These are phyloP conservation scores for Cadophora sp. DNA, from an alignment of 2,329 filamentous ascomycete genomes.

Conservation along the genomic window DNA sequence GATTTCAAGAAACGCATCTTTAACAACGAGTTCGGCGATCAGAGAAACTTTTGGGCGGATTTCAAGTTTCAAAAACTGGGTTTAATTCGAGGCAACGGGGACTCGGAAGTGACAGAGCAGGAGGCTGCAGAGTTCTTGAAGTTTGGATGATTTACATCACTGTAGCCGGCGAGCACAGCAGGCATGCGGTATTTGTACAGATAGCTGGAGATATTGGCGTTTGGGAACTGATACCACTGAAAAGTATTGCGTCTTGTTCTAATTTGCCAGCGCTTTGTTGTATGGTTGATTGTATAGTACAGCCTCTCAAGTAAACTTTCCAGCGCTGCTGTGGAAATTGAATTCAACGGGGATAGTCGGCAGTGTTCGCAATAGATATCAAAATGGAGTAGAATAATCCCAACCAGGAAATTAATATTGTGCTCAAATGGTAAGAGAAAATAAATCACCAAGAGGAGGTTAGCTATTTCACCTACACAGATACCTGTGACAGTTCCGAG, in stretches of 20 bases:
- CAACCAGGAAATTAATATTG: too few species aligned
- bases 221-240: slow-evolving; percentile 3
- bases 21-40: slow-evolving; percentile 69
- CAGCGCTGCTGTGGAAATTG: too few species aligned
- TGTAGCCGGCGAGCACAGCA: neutral
- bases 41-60: slow-evolving; percentile 80
- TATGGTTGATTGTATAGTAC: neutral
- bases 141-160: neutral
- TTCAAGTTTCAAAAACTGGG: slow-evolving; percentile 73
- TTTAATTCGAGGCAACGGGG: slow-evolving; percentile 71
- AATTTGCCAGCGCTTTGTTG: neutral
- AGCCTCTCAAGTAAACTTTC: too few species aligned
- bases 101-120: slow-evolving; percentile 71
- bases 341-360: too few species aligned
- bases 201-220: neutral
- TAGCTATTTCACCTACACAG: too few species aligned
- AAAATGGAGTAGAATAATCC: too few species aligned
- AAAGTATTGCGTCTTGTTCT: neutral
- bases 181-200: neutral
- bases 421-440: too few species aligned
- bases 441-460: too few species aligned
- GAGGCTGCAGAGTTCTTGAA: slow-evolving; percentile 64
- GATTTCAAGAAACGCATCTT: slow-evolving; percentile 76
- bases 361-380: too few species aligned
- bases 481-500: too few species aligned